Conservation (phyloP, 129 eudicot species). For the Ambrosia artemisiifolia region DNA sequence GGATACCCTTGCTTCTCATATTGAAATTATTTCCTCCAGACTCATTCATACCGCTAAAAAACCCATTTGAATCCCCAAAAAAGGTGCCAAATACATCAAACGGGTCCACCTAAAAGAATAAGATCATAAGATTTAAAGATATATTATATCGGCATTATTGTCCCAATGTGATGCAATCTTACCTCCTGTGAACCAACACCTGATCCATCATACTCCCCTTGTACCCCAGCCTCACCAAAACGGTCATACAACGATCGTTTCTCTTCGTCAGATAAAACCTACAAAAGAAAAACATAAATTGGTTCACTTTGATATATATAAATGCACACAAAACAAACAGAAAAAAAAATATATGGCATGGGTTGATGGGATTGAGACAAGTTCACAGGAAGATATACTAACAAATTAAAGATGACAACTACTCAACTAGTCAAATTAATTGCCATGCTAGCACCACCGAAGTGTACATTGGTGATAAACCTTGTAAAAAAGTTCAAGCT, state of each 20-base stretch:
- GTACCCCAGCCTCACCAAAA: conserved; percentile 89
- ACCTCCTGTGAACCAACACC: conserved; percentile 59
- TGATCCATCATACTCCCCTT: conserved; percentile 57
- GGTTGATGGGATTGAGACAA: not conserved
- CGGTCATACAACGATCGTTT: conserved; percentile 87
- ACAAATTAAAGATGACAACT: not conserved
- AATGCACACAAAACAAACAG: not conserved
- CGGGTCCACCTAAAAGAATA: conserved; percentile 64
- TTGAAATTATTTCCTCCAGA: conserved; percentile 46
- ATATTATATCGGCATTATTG: not conserved
- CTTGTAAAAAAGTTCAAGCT: too few species aligned
- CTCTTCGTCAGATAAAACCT: conserved; percentile 86
- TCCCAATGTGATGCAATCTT: conserved; percentile 21
- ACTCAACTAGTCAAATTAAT: too few species aligned
- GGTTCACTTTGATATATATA: not conserved
- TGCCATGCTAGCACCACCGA: too few species aligned
- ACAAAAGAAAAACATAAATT: conserved; percentile 13
- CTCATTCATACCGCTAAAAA: conserved; percentile 62
- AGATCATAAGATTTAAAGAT: not conserved
- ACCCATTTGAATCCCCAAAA: conserved; percentile 69
- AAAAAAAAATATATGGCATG: not conserved
- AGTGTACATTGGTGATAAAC: too few species aligned
- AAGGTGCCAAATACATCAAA: conserved; percentile 73
- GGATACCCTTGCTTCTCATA: conserved; percentile 41
- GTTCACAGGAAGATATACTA: not conserved